Conservation (phyloP, 2,329 filamentous ascomycete genomes). For the Penicillium sp. region DNA sequence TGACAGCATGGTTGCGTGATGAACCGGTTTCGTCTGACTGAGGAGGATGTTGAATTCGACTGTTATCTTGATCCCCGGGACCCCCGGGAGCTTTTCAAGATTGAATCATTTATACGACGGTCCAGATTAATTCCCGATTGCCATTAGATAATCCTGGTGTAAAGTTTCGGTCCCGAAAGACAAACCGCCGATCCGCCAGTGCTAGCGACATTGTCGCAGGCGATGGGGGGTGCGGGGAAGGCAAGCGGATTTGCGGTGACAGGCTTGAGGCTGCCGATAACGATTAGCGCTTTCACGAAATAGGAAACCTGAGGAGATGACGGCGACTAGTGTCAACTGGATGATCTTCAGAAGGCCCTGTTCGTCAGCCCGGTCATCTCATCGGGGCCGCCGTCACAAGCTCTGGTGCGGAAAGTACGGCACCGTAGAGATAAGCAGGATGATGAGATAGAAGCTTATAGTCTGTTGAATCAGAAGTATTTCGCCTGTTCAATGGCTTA, state of each 20-base stretch:
- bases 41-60: neutral
- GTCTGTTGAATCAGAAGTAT: neutral
- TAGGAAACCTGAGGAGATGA: conserved; percentile 18
- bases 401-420: neutral
- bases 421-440: neutral
- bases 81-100: too few relatives aligned
- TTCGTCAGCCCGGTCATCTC: neutral
- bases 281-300: conserved; percentile 3
- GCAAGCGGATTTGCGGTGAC: neutral
- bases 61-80: neutral
- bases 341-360: neutral
- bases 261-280: conserved; percentile 8
- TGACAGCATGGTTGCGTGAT: conserved; percentile 13
- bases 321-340: neutral
- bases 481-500: neutral
- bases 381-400: neutral
- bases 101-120: conserved; percentile 6
- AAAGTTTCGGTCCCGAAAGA: neutral
- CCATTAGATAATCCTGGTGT: conserved; percentile 4
- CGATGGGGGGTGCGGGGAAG: conserved; percentile 17
- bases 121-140: neutral
- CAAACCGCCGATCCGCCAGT: neutral
- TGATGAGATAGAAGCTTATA: neutral
- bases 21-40: neutral
- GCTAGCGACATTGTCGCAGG: conserved; percentile 4